Percentiles rank a stretch among this genome's conserved stretches.
Conservation (phyloP, 768 basidiomycete species). For the Amyloporia xantha region DNA sequence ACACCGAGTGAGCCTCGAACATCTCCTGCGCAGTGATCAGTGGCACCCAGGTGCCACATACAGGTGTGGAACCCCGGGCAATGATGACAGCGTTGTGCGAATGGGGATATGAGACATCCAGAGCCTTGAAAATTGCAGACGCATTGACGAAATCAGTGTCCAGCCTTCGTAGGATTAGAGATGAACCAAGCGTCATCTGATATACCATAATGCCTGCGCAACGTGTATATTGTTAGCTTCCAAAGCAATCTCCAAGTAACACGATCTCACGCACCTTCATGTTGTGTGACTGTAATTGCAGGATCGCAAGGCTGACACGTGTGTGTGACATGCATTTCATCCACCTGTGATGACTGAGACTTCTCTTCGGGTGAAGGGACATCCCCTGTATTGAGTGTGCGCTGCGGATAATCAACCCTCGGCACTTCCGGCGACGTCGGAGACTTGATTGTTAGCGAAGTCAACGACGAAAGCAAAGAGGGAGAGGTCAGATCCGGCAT, state of each 20-base stretch:
- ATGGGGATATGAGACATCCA: slow-evolving; percentile 34
- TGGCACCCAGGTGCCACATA: slow-evolving; percentile 69
- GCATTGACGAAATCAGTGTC: slow-evolving; percentile 78
- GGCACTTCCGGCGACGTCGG: background rate
- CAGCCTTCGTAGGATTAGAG: slow-evolving; percentile 59
- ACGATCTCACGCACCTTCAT: slow-evolving; percentile 50
- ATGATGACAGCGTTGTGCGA: slow-evolving; percentile 43
- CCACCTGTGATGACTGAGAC: slow-evolving; percentile 5
- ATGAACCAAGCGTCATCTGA: slow-evolving; percentile 53
- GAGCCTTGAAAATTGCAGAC: slow-evolving; percentile 45
- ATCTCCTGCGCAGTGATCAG: slow-evolving; percentile 47
- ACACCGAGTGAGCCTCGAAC: slow-evolving; percentile 41
- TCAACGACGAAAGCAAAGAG: slow-evolving; percentile 10
- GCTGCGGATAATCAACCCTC: background rate
- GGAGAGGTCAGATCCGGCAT: slow-evolving; percentile 11
- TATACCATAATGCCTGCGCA: slow-evolving; percentile 64
- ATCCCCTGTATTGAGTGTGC: background rate
- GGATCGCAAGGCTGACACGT: slow-evolving; percentile 60
- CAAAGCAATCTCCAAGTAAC: too few species aligned
- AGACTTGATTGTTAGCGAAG: slow-evolving; percentile 2
- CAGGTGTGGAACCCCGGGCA: slow-evolving; percentile 42
- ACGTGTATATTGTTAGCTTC: background rate
- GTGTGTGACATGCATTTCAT: slow-evolving; percentile 46
- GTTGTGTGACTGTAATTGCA: slow-evolving; percentile 56
- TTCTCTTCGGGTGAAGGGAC: too few species aligned